phyloP scores from a whole-genome alignment of 768 basidiomycete genomes.

The Baorangia bicolor region DNA sequence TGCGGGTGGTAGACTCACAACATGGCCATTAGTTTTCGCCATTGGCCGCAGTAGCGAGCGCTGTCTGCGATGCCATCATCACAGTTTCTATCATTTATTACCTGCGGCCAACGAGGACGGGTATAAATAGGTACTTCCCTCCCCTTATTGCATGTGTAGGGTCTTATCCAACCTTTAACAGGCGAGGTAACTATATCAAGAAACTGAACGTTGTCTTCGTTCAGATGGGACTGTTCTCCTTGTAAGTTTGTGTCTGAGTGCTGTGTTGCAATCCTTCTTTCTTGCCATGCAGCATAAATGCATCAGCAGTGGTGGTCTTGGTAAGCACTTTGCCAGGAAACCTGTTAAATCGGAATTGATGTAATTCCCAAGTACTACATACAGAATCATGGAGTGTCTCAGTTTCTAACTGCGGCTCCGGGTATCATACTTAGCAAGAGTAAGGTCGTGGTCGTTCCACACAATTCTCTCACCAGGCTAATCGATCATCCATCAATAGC shows the following conservation, averaged over 20 bases:
- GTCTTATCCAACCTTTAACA: background rate
- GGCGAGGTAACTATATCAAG: constrained; percentile 12
- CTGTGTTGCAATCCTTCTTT: background rate
- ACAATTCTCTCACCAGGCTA: background rate
- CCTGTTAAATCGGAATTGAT: background rate
- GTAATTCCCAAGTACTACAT: constrained; percentile 14
- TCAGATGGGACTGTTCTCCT: constrained; percentile 21
- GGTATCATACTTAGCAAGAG: constrained; percentile 18
- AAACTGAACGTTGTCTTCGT: constrained; percentile 14
- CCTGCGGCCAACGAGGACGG: constrained; percentile 13
- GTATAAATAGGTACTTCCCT: constrained; percentile 8
- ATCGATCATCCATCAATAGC: constrained; percentile 1
- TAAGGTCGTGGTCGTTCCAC: background rate
- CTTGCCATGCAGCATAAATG: constrained; percentile 3
- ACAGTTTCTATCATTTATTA: constrained; percentile 16
- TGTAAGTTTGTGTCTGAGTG: constrained; percentile 4
- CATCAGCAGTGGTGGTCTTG: constrained; percentile 7
- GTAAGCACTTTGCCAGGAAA: constrained; percentile 3
- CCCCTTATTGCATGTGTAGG: too few relatives aligned
- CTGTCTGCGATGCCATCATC: constrained; percentile 22
- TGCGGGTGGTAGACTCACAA: background rate
- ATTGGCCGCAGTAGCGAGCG: constrained; percentile 11
- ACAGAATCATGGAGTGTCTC: background rate
- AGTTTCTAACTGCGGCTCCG: constrained; percentile 11
- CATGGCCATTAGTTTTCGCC: constrained; percentile 2